phyloP scores from a whole-genome alignment of 257 asterid species.

The Buddleja alternifolia region DNA sequence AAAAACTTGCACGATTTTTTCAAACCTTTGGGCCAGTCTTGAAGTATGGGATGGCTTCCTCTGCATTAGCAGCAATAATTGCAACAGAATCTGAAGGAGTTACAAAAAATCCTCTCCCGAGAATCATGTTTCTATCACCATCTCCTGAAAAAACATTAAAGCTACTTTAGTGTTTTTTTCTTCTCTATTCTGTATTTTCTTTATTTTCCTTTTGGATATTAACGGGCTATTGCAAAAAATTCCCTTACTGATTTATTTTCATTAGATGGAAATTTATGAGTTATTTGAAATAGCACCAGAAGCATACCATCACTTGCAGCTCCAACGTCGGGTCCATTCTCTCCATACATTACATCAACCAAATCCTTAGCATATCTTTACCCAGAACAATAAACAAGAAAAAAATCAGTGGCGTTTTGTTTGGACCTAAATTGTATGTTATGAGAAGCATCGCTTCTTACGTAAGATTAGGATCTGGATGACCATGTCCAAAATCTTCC shows the following conservation, averaged over 20 bases:
- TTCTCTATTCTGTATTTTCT: no score
- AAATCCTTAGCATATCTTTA: conserved; percentile 90
- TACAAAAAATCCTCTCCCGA: conserved; percentile 85
- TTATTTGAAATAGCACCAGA: conserved; percentile 24
- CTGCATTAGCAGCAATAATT: conserved; percentile 92
- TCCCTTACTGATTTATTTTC: not conserved
- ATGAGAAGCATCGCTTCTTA: conserved; percentile 43
- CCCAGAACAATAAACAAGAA: conserved; percentile 30
- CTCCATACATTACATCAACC: conserved; percentile 78
- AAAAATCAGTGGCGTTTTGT: conserved; percentile 30
- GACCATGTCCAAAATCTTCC: conserved; percentile 98
- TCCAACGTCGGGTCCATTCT: conserved; percentile 91
- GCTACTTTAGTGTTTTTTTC: no score
- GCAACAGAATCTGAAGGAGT: conserved; percentile 99
- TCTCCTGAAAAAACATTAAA: conserved; percentile 64
- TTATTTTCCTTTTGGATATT: no score
- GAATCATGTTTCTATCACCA: conserved; percentile 99
- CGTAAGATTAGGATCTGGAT: conserved; percentile 99
- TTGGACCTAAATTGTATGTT: conserved; percentile 16
- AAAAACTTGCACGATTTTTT: conserved; percentile 13
- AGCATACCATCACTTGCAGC: conserved; percentile 98
- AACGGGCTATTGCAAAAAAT: no score
- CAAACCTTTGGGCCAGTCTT: conserved; percentile 79
- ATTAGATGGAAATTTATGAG: conserved; percentile 2
- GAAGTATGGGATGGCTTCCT: conserved; percentile 87